Conservation (phyloP, 73 alveolate genomes). For the Paraurostyla sp. region DNA sequence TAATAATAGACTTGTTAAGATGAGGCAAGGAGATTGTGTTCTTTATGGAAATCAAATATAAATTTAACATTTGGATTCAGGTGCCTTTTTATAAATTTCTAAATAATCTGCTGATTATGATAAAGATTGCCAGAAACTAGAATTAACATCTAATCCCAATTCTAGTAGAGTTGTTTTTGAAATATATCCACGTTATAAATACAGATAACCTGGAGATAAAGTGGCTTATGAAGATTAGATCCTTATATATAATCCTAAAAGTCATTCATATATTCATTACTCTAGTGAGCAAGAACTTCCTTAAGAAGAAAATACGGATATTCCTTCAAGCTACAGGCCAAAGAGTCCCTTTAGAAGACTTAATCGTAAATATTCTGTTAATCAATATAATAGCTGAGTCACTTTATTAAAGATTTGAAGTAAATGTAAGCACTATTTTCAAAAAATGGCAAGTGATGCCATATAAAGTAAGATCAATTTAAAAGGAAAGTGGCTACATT, state of each 20-base stretch:
- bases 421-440: slow-evolving; percentile 31
- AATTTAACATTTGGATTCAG: slow-evolving; percentile 57
- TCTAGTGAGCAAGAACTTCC: slow-evolving; percentile 35
- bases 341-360: slow-evolving; percentile 35
- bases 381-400: neutral
- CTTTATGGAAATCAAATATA: slow-evolving; percentile 60
- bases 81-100: slow-evolving; percentile 30
- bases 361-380: neutral
- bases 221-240: slow-evolving; percentile 48
- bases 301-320: slow-evolving; percentile 25
- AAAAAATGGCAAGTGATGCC: slow-evolving; percentile 53
- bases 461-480: neutral
- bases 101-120: slow-evolving; percentile 35
- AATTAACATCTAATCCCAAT: slow-evolving; percentile 4
- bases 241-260: slow-evolving; percentile 15
- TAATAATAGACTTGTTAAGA: slow-evolving; percentile 20
- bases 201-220: slow-evolving; percentile 66
- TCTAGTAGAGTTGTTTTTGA: slow-evolving; percentile 29
- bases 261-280: slow-evolving; percentile 26
- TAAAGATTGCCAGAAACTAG: slow-evolving; percentile 21
- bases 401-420: slow-evolving; percentile 48
- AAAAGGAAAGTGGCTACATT: neutral
- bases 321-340: slow-evolving; percentile 45
- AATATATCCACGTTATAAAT: slow-evolving; percentile 57
- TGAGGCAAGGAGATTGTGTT: slow-evolving; percentile 42